Percentiles rank a stretch among this genome's conserved stretches.
These are phyloP conservation scores for Sporobolomyces phaffii DNA, from an alignment of 768 basidiomycete species.

Conservation along the genomic window DNA sequence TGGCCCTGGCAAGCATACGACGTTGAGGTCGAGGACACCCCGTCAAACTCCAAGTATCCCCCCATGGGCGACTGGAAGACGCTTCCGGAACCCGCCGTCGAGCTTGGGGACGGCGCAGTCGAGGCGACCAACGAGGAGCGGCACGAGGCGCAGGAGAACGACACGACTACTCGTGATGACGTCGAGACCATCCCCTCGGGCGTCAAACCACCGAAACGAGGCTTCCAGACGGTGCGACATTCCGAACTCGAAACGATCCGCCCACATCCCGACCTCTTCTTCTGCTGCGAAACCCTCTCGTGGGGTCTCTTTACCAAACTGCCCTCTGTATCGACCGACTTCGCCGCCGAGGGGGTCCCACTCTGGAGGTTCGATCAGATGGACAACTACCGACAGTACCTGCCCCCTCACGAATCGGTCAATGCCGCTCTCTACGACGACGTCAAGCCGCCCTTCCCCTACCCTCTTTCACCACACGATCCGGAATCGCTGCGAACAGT, in stretches of 20 bases:
- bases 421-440: background rate
- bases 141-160: background rate
- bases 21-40: background rate
- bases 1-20: slow-evolving; percentile 13
- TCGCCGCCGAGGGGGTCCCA: background rate
- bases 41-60: background rate
- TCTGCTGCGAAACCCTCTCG: slow-evolving; percentile 21
- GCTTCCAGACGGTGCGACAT: slow-evolving; percentile 7
- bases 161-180: too few species aligned
- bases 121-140: background rate
- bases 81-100: background rate
- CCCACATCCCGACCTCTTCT: slow-evolving; percentile 30
- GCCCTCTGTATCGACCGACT: background rate
- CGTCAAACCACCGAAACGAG: background rate
- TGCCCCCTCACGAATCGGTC: background rate
- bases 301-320: slow-evolving; percentile 20
- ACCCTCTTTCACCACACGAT: background rate
- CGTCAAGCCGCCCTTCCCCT: background rate
- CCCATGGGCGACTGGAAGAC: slow-evolving; percentile 8
- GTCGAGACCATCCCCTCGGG: too few species aligned
- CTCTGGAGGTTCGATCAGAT: background rate
- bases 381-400: background rate
- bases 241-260: slow-evolving; percentile 18
- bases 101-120: background rate
- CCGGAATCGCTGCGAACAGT: background rate